These are phyloP conservation scores for Laetiporus sulphureus DNA, from an alignment of 1,284 basidiomycete species.

Conservation along the genomic window DNA sequence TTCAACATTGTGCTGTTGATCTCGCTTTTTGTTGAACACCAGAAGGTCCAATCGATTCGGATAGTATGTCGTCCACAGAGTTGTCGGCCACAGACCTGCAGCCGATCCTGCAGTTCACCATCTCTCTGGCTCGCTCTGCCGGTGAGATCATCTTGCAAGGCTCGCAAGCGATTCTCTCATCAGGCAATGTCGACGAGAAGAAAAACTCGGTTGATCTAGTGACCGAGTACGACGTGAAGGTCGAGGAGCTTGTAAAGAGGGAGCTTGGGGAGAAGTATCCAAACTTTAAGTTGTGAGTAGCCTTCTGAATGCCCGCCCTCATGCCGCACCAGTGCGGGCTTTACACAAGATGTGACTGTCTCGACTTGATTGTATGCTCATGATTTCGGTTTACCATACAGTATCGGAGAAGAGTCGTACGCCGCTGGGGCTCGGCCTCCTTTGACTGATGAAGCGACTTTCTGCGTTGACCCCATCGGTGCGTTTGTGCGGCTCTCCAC, in stretches of 20 bases:
- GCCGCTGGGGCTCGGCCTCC: constrained; percentile 65
- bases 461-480: constrained; percentile 88
- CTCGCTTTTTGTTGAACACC: too few relatives aligned
- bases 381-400: constrained; percentile 23
- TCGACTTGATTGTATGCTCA: not conserved
- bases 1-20: too few relatives aligned
- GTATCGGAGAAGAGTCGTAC: constrained; percentile 90
- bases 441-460: constrained; percentile 85
- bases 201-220: constrained; percentile 91
- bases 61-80: too few relatives aligned
- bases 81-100: constrained; percentile 41
- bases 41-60: too few relatives aligned
- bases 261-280: constrained; percentile 71
- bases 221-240: constrained; percentile 93
- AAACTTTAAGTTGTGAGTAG: constrained; percentile 72
- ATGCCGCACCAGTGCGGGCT: not conserved
- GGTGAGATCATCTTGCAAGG: constrained; percentile 71
- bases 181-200: constrained; percentile 68
- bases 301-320: not conserved
- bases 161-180: constrained; percentile 59
- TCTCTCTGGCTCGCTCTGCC: constrained; percentile 63
- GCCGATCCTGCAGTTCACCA: constrained; percentile 67
- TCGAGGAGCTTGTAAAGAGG: constrained; percentile 80
- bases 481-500: constrained; percentile 12
- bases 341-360: constrained; percentile 32